Conservation (phyloP, 768 basidiomycete genomes). For the Mrakia gelida region DNA sequence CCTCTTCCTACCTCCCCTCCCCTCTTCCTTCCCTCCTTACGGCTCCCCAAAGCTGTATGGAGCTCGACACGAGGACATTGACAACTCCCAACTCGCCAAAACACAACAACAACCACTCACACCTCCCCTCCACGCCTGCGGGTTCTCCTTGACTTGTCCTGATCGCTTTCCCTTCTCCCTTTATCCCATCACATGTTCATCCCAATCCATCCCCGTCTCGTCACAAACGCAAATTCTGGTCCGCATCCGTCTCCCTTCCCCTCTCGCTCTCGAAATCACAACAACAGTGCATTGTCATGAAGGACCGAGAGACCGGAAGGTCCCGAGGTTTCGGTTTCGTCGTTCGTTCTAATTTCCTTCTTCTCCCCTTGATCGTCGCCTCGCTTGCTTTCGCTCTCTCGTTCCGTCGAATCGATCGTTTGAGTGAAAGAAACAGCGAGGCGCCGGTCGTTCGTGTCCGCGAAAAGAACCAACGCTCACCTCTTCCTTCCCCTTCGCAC, state of each 20-base stretch:
- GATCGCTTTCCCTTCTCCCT: constrained; percentile 10
- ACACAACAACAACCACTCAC: too few relatives aligned
- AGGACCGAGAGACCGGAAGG: constrained; percentile 95
- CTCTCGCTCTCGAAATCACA: background rate
- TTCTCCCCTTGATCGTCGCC: background rate
- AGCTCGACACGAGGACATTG: too few relatives aligned
- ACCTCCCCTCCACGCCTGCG: constrained; percentile 2
- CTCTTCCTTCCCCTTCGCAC: background rate
- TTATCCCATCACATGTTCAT: constrained; percentile 11
- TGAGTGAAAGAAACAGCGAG: constrained; percentile 2
- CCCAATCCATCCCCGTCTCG: background rate
- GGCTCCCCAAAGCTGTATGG: background rate
- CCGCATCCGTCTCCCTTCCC: constrained; percentile 14
- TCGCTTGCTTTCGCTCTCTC: constrained; percentile 8
- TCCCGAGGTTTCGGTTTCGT: constrained; percentile 98
- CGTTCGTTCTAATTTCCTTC: constrained; percentile 44
- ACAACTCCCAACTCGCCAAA: background rate
- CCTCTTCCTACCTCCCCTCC: background rate
- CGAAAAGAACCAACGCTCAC: background rate
- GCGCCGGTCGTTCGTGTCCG: too few relatives aligned
- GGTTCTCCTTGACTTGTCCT: constrained; percentile 6
- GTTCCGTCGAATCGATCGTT: background rate
- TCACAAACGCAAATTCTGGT: constrained; percentile 18
- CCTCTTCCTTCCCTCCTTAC: background rate
- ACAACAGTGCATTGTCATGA: constrained; percentile 90